A percentile compares a stretch with the other conserved stretches of the same genome.
Evolutionary conservation across 805 yeast species (phyloP).

Genomic region (Yamadazyma phyllophila): DNA sequence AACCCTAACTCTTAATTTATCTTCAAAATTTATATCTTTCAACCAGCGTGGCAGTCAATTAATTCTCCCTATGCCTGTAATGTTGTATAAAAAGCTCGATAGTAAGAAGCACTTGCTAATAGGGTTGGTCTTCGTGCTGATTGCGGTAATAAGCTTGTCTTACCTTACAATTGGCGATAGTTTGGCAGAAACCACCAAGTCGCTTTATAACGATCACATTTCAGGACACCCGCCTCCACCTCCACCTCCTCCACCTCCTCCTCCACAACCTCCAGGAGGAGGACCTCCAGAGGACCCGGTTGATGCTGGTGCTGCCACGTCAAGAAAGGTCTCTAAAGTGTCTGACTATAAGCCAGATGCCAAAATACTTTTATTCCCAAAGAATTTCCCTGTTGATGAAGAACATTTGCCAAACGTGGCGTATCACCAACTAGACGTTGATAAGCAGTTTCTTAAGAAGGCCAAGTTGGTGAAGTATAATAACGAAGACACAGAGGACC

Average conservation of each 20-base stretch:
- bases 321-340: background rate
- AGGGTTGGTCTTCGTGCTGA: background rate
- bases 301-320: background rate
- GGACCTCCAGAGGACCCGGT: background rate
- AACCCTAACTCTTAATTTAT: too few relatives aligned
- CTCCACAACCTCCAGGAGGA: background rate
- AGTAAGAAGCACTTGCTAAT: background rate
- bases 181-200: background rate
- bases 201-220: background rate
- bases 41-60: background rate
- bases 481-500: background rate
- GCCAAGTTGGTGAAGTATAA: slow-evolving; percentile 1
- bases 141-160: background rate
- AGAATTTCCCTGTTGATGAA: slow-evolving; percentile 9
- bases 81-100: slow-evolving; percentile 1
- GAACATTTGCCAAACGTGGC: slow-evolving; percentile 2
- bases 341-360: slow-evolving; percentile 1
- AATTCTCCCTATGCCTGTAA: background rate
- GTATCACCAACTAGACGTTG: background rate
- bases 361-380: slow-evolving; percentile 9
- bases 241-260: background rate
- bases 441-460: background rate
- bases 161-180: background rate
- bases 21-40: too few relatives aligned
- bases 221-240: background rate